Evolutionary conservation across 2,329 filamentous ascomycete species (phyloP).

Genomic region (Pseudogymnoascus sp.): DNA sequence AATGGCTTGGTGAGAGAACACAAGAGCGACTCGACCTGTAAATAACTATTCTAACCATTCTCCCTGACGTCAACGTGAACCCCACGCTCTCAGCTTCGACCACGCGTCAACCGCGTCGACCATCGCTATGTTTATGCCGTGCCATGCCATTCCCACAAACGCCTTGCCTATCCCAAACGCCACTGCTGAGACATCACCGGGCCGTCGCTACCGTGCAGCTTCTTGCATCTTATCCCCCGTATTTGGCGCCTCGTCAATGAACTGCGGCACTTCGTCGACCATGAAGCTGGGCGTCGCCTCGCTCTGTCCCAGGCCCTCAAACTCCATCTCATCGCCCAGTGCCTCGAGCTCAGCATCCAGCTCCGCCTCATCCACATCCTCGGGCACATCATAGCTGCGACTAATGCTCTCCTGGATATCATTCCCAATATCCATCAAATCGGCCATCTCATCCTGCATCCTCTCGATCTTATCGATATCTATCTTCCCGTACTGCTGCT

Average conservation of each 20-base stretch:
- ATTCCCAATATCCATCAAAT: constrained; percentile 93
- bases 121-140: neutral
- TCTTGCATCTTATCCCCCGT: constrained; percentile 71
- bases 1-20: constrained; percentile 2
- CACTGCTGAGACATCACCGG: neutral
- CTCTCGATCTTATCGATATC: constrained; percentile 96
- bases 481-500: constrained; percentile 93
- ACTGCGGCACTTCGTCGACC: constrained; percentile 79
- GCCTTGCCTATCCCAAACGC: neutral
- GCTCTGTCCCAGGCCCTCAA: constrained; percentile 55
- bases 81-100: neutral
- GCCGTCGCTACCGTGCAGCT: constrained; percentile 42
- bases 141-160: constrained; percentile 2
- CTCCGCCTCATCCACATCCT: constrained; percentile 95
- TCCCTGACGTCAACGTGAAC: neutral
- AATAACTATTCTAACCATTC: neutral
- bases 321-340: constrained; percentile 84
- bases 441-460: constrained; percentile 98
- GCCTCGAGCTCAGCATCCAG: constrained; percentile 94
- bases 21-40: neutral
- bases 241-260: constrained; percentile 85
- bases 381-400: constrained; percentile 85
- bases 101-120: neutral
- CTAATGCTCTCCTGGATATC: constrained; percentile 95
- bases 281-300: constrained; percentile 70